Base-by-base conservation (phyloP, 2,329 filamentous ascomycete species). In the Cladophialophora bantiana region DNA sequence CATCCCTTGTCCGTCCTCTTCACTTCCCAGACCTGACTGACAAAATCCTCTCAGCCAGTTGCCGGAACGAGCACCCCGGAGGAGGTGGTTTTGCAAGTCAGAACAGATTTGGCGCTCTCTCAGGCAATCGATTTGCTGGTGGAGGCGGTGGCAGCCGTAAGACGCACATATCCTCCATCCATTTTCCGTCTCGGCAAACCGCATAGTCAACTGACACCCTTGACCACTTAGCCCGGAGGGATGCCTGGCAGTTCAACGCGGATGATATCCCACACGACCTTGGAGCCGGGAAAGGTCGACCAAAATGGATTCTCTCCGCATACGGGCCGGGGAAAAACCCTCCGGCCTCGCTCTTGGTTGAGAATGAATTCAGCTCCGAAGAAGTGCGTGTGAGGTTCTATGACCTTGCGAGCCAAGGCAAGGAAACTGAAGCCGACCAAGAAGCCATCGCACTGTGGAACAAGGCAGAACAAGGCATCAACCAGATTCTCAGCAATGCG, bases 321-420 rank as follows among this genome's bases (percentile, higher is more conserved):
- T 98, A 97, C 77, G 92, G 89, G 0, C 93, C 94, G 0, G 90
- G 90, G 3, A 85, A 83, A 73, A 87, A 93, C 72, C 88, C 90
- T 1, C 94, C 94, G 0, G 87, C 88, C 18, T 93, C 97, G 78
- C 84, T 97, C 0, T 94, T 97, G 74, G 93, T 93, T 60, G 93
- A 93, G 1, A 86, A 93, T 18, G 94, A 98, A 77, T 90, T 93
- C 77, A 96, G 93, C 74, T 90, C 91, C 48, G 94, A 98, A 77
- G 94, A 98, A 78, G 86, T 96, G 76, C 86, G 93, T 58, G 76
- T 94, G 34, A 80, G 83, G 26, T 89, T 93, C 75, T 94, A 94
- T 74, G 82, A 88, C 60, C 86, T 86, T 1, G 81, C 83, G 48
- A 84, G 86, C 7, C 75, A 84, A 7, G 90, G 91, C 1, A 78